Evolutionary conservation across 768 basidiomycete species (phyloP), one percentile per base, ranked within the genome.

Genomic region (Ramaria sp.): DNA sequence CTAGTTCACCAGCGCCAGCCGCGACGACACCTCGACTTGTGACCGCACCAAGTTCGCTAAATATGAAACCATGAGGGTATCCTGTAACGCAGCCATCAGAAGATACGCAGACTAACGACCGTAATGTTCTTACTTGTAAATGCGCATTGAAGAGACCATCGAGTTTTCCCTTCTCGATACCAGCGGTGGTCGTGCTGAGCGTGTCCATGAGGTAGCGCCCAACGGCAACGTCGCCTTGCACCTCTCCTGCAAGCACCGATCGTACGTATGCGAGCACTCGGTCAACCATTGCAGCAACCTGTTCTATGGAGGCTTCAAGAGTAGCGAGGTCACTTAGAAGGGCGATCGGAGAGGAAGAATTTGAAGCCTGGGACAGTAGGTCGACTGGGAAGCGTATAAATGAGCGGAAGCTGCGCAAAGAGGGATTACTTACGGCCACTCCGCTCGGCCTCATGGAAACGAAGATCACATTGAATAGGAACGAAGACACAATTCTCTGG

Each of bases 401-500:
- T 17, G 53, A 57, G 53, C 19, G 41, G 59, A 34, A 47, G 53
- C 52, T 17, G 24, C 6, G 17, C 33, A 7, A 51, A 45, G 10
- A 30, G 10, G 19, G 11, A 17, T 20, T 7, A 79, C 90, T 69
- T 69, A 94, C 93, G 74, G 45, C 91, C 90, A 60, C 88, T 85
- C 59, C 86, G 82, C 68, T 98, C 94, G 34, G 84, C 78, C 46
- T 88, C 83, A 62, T 86, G 82, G 71, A 89, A 89, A 63, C 81
- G 81, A 57, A 98, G 75, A 60, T 88, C 82, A 59, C 89, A 86
- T n/a, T 90, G 88, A 52, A 98, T 82, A 37, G 95, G 94, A 30
- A 89, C 77, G 70, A 98, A 98, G 31, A 94, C 89, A 63, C 89
- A 91, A 71, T 96, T 95, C 73, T 97, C 94, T 45, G 91, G 82